Base-by-base conservation (phyloP, 2,329 filamentous ascomycete genomes). In the Purpureocillium takamizusanense region DNA sequence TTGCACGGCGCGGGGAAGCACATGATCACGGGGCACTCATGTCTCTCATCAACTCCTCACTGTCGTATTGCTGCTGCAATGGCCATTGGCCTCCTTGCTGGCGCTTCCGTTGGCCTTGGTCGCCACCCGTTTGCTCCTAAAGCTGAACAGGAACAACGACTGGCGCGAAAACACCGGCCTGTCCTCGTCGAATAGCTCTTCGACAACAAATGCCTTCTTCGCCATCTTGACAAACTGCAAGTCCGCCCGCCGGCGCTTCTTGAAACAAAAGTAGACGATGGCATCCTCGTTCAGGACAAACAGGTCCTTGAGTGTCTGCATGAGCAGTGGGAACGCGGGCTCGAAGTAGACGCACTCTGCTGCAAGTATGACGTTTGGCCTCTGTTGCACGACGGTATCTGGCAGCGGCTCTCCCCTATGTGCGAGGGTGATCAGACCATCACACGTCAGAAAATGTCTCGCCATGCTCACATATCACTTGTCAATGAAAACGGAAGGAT, bases 281-380 rank as follows among this genome's bases (percentile, higher is more conserved):
- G 75, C 73, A 32, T 67, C 59, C 16, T 83, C 82, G 58, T 82
- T 88, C 32, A 88, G 72, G 13, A 76, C 73, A 46, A 95, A 69
- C 35, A 95, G 69, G 45, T 85, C 78, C 42, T 75, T 68, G 47
- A 97, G 65, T 6, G 90, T 97, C 46, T 78, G 66, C 54, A 92
- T 74, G 34, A 98, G 72, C 27, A 95, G 69, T 23, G 90, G 89
- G 55, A 97, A 97, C 1, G 92, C 86, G 3, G 90, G 88, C 61
- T 97, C 92, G 59, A 94, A 94, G 67, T 97, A 98, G 35, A 95
- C 88, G 62, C 90, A 97, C 60, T 97, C 92, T 31, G 89, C 90
- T 4, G 92, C 92, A n/a, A 97, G 73, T 40, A 98, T 80, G 39
- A 95, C 70, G 51, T 89, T 79, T 14, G 88, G 86, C 45, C 75